These are phyloP conservation scores for Trichomonas tenax DNA, from an alignment of 208 protist genomes.

Conservation along the genomic window DNA sequence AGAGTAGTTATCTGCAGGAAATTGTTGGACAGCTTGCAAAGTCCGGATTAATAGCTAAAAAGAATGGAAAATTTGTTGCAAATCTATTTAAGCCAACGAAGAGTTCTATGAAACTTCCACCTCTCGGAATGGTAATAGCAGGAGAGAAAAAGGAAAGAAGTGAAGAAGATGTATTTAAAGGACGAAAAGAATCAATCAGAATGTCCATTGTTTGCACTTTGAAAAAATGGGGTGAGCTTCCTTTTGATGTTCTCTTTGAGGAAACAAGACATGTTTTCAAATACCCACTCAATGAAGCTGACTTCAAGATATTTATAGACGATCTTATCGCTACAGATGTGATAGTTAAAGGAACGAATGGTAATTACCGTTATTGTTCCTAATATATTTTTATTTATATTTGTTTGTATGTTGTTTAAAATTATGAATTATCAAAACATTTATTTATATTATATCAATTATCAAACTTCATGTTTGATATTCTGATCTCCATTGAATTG, in stretches of 20 bases:
- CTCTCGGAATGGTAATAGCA: neutral
- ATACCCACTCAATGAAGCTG: neutral
- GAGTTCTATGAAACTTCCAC: neutral
- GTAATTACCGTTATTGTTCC: neutral
- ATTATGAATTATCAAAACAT: no score
- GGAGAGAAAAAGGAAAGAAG: neutral
- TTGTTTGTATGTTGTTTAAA: no score
- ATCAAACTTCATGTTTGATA: no score
- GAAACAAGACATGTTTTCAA: neutral
- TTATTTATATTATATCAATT: no score
- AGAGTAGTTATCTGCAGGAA: neutral
- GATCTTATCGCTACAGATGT: neutral
- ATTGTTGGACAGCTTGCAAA: neutral
- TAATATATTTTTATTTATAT: neutral
- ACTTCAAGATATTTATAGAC: neutral
- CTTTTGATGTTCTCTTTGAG: neutral
- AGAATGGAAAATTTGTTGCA: neutral
- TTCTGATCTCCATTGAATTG: no score
- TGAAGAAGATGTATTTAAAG: neutral
- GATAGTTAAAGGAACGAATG: neutral
- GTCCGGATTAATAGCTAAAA: neutral
- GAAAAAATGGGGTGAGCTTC: neutral
- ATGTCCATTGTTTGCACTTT: neutral
- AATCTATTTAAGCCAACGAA: neutral
- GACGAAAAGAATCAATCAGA: neutral